phyloP scores from a whole-genome alignment of 2,329 filamentous ascomycete species.

The Stromatinia cepivora region DNA sequence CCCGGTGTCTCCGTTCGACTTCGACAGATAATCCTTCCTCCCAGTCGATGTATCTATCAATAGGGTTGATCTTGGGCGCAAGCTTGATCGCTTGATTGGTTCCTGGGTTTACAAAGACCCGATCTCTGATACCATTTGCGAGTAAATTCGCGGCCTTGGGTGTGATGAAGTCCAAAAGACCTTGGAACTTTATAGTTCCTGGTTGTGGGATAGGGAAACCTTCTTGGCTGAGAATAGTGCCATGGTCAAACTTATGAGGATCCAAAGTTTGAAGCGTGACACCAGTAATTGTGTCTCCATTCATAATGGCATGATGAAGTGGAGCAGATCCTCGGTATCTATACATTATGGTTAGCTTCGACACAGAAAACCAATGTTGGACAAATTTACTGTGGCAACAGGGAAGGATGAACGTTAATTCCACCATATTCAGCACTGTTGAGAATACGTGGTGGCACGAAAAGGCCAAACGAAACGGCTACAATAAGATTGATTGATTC shows the following conservation, averaged over 20 bases:
- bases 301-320: conserved; percentile 78
- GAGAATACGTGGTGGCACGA: conserved; percentile 78
- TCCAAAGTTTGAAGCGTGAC: conserved; percentile 88
- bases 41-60: conserved; percentile 65
- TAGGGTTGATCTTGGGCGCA: conserved; percentile 72
- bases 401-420: conserved; percentile 88
- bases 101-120: conserved; percentile 64
- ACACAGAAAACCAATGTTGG: background rate
- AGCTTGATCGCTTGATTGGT: conserved; percentile 45
- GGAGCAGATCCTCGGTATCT: conserved; percentile 85
- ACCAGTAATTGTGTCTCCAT: conserved; percentile 61
- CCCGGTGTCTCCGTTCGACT: conserved; percentile 56
- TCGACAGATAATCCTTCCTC: conserved; percentile 52
- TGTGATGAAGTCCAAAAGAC: conserved; percentile 58
- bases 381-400: conserved; percentile 71
- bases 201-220: conserved; percentile 54
- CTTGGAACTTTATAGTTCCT: conserved; percentile 47
- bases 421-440: conserved; percentile 74
- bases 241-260: conserved; percentile 73
- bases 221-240: conserved; percentile 71
- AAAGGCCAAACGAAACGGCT: conserved; percentile 90
- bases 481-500: conserved; percentile 72
- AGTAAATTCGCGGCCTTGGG: conserved; percentile 70
- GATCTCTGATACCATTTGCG: conserved; percentile 59
- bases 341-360: conserved; percentile 9